Base-by-base conservation (phyloP, 148 eudicot species). In the Rhododendron mucronatum region DNA sequence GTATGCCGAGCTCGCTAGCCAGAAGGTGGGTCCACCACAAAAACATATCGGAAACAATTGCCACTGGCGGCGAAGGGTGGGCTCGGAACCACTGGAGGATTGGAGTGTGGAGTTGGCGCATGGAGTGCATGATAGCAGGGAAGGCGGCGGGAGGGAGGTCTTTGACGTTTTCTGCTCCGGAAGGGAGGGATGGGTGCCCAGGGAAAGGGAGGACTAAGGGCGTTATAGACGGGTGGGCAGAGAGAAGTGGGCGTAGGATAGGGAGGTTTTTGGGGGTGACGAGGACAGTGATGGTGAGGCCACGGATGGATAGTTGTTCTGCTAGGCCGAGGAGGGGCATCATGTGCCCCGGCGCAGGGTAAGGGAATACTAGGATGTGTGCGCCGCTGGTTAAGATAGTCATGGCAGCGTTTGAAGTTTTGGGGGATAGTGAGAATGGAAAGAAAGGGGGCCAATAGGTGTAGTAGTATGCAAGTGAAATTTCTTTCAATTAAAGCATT, bases 281-380 rank as follows among this genome's bases (percentile, higher is more conserved):
- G 51, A 95, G 59, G 26, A 94, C 67, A 87, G 95, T 94, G 16
- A 91, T 86, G 81, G 85, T 88, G 16, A 93, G 80, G 11, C 94
- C 93, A 37, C 84, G 85, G 74, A 85, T 86, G 44, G 90, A 82
- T 78, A 95, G 85, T 81, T 89, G 92, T 85, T 89, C 90, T 47
- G 94, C 87, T 1, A 94, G 85, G 89, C 94, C 96, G 28, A 94
- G 92, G 78, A 93, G 89, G 9, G 94, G 87, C 4, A 92, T 90
- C 90, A 93, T 91, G 89, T 95, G 96, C 53, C 98, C 94, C 85
- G 93, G 96, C 2, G 96, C 94, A 39, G 98, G 96, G 86, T 78
- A 94, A 35, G 98, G 98, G 82, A 94, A 82, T n/a, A 94, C 88
- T 0, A 95, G 83, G 21, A 93, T 78, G 86, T 95, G 95, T 81